Percentiles rank a stretch among this genome's conserved stretches.
Conservation (phyloP, 2,329 filamentous ascomycete genomes). For the Graphium sp. region DNA sequence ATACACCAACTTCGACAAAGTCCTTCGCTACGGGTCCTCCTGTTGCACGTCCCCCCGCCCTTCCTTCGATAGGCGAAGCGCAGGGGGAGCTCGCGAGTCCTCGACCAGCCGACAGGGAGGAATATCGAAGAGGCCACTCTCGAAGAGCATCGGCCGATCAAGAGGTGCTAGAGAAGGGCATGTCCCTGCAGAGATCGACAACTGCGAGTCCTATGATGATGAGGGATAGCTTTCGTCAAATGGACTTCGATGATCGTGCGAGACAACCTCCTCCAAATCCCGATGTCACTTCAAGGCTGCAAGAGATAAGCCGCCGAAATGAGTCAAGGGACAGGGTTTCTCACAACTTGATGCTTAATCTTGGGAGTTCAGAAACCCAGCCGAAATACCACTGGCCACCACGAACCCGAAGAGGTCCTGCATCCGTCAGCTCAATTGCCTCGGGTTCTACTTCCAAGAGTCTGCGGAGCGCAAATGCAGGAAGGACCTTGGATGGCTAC, state of each 20-base stretch:
- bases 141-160: no score
- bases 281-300: conserved; percentile 44
- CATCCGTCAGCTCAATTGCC: conserved; percentile 40
- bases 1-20: conserved; percentile 51
- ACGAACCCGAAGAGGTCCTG: conserved; percentile 29
- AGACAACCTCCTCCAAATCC: conserved; percentile 45
- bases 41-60: conserved; percentile 44
- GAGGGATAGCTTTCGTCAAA: conserved; percentile 25
- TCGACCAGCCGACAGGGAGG: background rate
- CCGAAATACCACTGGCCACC: conserved; percentile 36
- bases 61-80: conserved; percentile 60
- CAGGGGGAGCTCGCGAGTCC: conserved; percentile 2
- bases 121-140: background rate
- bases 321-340: conserved; percentile 68
- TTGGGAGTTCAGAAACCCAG: conserved; percentile 38
- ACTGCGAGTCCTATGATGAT: conserved; percentile 53
- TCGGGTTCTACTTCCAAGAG: conserved; percentile 36
- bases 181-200: conserved; percentile 43
- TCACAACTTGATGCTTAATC: conserved; percentile 46
- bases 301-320: conserved; percentile 42
- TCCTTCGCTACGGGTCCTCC: conserved; percentile 40
- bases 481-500: conserved; percentile 65
- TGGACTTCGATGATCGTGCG: conserved; percentile 13
- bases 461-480: conserved; percentile 29
- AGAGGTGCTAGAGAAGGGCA: conserved; percentile 20